phyloP scores from a whole-genome alignment of 23 red algal genomes.

The Cyanidioschyzon merolae region DNA sequence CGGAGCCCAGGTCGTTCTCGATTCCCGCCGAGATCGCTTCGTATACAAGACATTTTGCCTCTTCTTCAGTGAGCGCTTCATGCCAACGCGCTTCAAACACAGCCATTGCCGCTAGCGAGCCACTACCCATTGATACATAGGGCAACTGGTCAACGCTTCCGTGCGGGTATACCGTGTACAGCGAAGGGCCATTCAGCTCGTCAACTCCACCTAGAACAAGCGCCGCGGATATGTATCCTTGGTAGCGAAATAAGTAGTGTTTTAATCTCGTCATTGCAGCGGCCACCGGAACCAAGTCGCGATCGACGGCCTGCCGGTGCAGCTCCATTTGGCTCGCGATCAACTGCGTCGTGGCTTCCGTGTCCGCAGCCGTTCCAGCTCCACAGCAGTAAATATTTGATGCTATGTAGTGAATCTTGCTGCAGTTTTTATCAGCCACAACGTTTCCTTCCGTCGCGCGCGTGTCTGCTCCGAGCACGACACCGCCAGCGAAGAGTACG shows the following conservation, averaged over 20 bases:
- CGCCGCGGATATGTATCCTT: slow-evolving; percentile 87
- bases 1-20: slow-evolving; percentile 94
- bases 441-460: slow-evolving; percentile 69
- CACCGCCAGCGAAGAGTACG: slow-evolving; percentile 66
- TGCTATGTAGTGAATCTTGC: slow-evolving; percentile 99
- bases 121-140: slow-evolving; percentile 95
- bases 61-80: slow-evolving; percentile 69
- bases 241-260: slow-evolving; percentile 86
- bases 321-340: slow-evolving; percentile 76
- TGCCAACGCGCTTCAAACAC: slow-evolving; percentile 85
- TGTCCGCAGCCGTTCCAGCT: slow-evolving; percentile 92
- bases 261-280: slow-evolving; percentile 87
- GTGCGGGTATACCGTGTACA: slow-evolving; percentile 99
- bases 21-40: slow-evolving; percentile 92
- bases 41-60: slow-evolving; percentile 75
- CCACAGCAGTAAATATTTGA: slow-evolving; percentile 99
- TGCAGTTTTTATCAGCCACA: slow-evolving; percentile 94
- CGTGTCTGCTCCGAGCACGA: slow-evolving; percentile 95
- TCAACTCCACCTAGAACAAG: slow-evolving; percentile 94
- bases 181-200: slow-evolving; percentile 58
- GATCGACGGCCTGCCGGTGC: slow-evolving; percentile 64
- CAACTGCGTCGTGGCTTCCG: slow-evolving; percentile 75
- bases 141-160: slow-evolving; percentile 83
- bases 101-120: slow-evolving; percentile 93
- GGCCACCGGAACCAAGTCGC: slow-evolving; percentile 46